phyloP scores from a whole-genome alignment of 257 asterid genomes.

The Leonotis leonurus region DNA sequence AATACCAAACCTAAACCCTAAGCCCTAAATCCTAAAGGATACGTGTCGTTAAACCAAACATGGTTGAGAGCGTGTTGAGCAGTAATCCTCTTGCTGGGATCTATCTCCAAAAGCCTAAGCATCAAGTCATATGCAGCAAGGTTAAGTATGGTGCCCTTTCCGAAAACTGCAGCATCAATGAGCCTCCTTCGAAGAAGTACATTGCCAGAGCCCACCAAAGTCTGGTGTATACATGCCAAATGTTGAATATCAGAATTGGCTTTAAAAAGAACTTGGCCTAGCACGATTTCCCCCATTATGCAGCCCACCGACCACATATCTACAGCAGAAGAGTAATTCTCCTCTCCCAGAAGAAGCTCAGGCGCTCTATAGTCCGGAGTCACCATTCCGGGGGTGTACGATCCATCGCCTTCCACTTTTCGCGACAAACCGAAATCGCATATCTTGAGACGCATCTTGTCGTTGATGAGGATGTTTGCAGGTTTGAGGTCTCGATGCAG shows the following conservation, averaged over 20 bases:
- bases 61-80: background rate
- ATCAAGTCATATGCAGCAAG: background rate
- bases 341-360: background rate
- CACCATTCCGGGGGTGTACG: background rate
- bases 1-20: too few relatives aligned
- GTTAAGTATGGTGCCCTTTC: background rate
- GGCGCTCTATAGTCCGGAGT: background rate
- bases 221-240: background rate
- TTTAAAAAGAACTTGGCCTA: background rate
- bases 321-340: background rate
- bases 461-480: background rate
- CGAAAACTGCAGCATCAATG: background rate
- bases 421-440: background rate
- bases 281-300: background rate
- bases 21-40: too few relatives aligned
- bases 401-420: background rate
- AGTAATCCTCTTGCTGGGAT: background rate
- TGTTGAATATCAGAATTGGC: background rate
- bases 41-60: background rate
- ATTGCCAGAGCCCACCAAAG: background rate
- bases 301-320: background rate
- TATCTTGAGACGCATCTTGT: background rate
- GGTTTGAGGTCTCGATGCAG: background rate
- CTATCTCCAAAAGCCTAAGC: background rate
- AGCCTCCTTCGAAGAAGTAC: background rate